These are phyloP conservation scores for Cyclocybe cylindracea DNA, from an alignment of 768 basidiomycete genomes.

Conservation along the genomic window DNA sequence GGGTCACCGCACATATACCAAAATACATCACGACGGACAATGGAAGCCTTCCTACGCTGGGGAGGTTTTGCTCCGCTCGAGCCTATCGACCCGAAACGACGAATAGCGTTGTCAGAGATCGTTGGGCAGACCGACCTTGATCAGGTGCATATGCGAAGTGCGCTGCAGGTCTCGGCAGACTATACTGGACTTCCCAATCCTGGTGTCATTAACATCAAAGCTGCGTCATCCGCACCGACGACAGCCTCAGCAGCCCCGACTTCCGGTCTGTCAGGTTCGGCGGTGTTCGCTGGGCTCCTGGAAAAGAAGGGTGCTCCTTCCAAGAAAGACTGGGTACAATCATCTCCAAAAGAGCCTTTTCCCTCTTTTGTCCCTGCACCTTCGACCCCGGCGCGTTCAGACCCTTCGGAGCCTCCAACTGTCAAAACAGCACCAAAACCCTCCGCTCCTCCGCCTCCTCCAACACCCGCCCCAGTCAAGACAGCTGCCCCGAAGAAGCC, in stretches of 20 bases:
- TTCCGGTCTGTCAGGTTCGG: too few species aligned
- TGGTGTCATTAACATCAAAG: not conserved
- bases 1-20: conserved; percentile 2
- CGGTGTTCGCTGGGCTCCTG: too few species aligned
- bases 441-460: not conserved
- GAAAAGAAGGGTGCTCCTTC: too few species aligned
- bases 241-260: too few species aligned
- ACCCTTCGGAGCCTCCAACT: not conserved
- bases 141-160: conserved; percentile 18
- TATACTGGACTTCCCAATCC: not conserved
- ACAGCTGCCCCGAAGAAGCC: not conserved
- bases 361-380: not conserved
- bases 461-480: not conserved
- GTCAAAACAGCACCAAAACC: not conserved
- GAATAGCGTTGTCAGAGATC: conserved; percentile 17
- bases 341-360: too few species aligned
- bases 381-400: not conserved
- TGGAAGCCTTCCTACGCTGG: conserved; percentile 33
- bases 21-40: conserved; percentile 8
- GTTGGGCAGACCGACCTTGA: conserved; percentile 7
- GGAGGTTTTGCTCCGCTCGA: conserved; percentile 35
- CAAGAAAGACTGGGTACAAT: too few species aligned
- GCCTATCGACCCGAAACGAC: conserved; percentile 24
- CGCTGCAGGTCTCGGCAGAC: conserved; percentile 14
- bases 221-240: too few species aligned